Conservation (phyloP, 1,139 yeast genomes). For the Suhomyces bolitotheri region DNA sequence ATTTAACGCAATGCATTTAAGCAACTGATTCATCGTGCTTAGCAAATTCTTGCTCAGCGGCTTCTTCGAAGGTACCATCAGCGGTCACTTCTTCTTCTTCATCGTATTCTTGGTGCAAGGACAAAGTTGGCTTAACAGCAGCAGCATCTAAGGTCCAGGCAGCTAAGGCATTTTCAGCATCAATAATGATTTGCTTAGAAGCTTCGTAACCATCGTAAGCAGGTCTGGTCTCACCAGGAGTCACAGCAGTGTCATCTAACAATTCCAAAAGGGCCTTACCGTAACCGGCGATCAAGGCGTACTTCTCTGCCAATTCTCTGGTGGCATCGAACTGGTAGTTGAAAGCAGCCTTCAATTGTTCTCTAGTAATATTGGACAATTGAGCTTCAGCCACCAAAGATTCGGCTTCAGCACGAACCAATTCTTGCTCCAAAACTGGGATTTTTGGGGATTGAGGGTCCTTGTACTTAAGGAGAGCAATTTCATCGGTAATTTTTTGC, state of each 20-base stretch:
- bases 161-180: constrained; percentile 93
- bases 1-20: constrained; percentile 9
- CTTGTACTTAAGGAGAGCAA: constrained; percentile 96
- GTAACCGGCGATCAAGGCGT: constrained; percentile 96
- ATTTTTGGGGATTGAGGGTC: constrained; percentile 98
- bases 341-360: constrained; percentile 95
- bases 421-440: constrained; percentile 92
- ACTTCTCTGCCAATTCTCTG: constrained; percentile 94
- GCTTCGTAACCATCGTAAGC: constrained; percentile 98
- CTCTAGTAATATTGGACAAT: constrained; percentile 95
- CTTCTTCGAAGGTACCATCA: constrained; percentile 51
- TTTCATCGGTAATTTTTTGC: constrained; percentile 95
- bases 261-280: constrained; percentile 96
- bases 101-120: constrained; percentile 77
- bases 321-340: constrained; percentile 95
- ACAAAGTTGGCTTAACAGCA: constrained; percentile 89
- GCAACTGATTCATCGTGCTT: constrained; percentile 31
- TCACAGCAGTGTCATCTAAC: constrained; percentile 93
- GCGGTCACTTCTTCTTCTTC: constrained; percentile 65
- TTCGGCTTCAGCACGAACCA: constrained; percentile 98
- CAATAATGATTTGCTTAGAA: constrained; percentile 94
- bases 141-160: constrained; percentile 97
- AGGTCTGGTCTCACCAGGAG: constrained; percentile 99
- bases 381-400: constrained; percentile 99
- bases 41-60: constrained; percentile 45